Evolutionary conservation across 2,329 filamentous ascomycete genomes (phyloP), one percentile per base, ranked within the genome.

Genomic region (Dactylonectria estremocensis): DNA sequence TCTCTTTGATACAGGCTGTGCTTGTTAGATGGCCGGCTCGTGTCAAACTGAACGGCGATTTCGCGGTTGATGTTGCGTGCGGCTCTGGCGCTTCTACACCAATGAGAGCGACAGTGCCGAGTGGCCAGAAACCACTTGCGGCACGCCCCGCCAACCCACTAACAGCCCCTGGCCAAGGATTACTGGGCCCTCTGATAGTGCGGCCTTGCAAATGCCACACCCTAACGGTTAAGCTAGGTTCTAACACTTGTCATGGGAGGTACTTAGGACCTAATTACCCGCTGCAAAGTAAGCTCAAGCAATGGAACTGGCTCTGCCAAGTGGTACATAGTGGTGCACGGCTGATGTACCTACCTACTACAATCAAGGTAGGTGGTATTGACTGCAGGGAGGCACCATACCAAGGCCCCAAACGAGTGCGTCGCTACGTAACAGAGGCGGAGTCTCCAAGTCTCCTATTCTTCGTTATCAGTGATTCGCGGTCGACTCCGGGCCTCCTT

Each of bases 401-500:
- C 24, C 31, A 33, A 3, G 8, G 16, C 16, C 13, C 35, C 13
- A 37, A 43, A n/a, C n/a, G n/a, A 20, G 50, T 53, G 18, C 28
- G 50, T 22, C 50, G n/a, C 18, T 28, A 53, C 43, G 16, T n/a
- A n/a, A n/a, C 16, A 53, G n/a, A 37, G 18, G 50, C 31, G 50
- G 50, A 22, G 50, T 37, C 50, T 53, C 33, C n/a, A 18, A 10
- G 24, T 52, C 49, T 50, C 46, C 4, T 9, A 28, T 52, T 28
- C 9, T 31, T 14, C 33, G 50, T 53, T 63, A 67, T 68, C 61
- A 68, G 67, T 59, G 60, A 56, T 50, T 22, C 10, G 50, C 72
- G 72, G 72, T 70, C 59, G 63, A 56, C 70, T 74, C 72, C 70
- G 72, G 33, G 45, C 46, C 48, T 52, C 62, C 48, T 52, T 66